These are phyloP conservation scores for Plasmodium berghei DNA, from an alignment of 169 alveolate species.

Conservation along the genomic window DNA sequence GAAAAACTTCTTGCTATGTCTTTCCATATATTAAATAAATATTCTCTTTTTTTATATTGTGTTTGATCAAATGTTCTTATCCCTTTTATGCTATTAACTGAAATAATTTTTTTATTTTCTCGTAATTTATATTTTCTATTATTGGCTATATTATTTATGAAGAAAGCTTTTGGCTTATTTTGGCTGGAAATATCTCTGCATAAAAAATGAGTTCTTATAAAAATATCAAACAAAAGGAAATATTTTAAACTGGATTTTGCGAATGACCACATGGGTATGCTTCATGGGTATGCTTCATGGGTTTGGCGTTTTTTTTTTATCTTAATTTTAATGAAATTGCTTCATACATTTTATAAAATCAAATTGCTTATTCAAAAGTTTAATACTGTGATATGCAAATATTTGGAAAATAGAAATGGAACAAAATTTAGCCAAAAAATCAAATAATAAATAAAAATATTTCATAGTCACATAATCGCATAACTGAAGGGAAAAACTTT, in stretches of 20 bases:
- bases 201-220: not conserved
- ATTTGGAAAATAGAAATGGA: too few relatives aligned
- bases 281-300: not conserved
- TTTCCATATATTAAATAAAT: conserved; percentile 65
- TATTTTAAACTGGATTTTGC: not conserved
- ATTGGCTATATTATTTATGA: not conserved
- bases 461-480: too few relatives aligned
- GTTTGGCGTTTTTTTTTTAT: not conserved
- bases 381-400: too few relatives aligned
- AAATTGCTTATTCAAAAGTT: too few relatives aligned
- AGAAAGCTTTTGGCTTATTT: not conserved
- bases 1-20: conserved; percentile 45
- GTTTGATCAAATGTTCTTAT: conserved; percentile 32
- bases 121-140: not conserved
- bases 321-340: too few relatives aligned
- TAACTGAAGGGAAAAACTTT: too few relatives aligned
- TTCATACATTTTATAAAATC: too few relatives aligned
- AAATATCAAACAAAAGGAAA: not conserved
- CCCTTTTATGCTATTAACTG: conserved; percentile 31
- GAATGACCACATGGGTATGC: not conserved
- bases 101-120: not conserved
- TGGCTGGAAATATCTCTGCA: not conserved
- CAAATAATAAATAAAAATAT: too few relatives aligned
- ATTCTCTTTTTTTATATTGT: conserved; percentile 45
- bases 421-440: too few relatives aligned